Conservation (phyloP, 2,329 filamentous ascomycete genomes). For the Trichoderma aggressivum region DNA sequence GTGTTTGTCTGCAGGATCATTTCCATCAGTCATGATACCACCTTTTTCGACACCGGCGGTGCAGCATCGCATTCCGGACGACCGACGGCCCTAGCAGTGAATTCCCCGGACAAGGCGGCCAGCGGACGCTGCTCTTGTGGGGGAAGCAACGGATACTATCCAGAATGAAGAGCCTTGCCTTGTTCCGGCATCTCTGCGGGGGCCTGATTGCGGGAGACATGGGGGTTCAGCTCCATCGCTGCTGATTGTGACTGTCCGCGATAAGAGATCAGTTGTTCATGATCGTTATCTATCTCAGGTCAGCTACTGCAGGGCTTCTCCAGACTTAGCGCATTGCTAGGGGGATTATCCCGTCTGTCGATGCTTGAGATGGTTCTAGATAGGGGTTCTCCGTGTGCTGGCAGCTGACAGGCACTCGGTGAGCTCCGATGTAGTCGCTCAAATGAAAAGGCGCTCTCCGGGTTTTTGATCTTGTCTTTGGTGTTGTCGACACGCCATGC, state of each 20-base stretch:
- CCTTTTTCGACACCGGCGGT: background rate
- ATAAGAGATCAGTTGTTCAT: background rate
- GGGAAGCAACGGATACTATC: background rate
- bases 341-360: background rate
- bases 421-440: background rate
- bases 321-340: background rate
- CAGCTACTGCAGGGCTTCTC: no score
- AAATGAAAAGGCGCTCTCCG: background rate
- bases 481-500: background rate
- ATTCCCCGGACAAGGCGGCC: background rate
- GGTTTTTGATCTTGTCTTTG: background rate
- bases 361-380: background rate
- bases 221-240: background rate
- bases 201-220: slow-evolving; percentile 4
- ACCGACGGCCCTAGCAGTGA: background rate
- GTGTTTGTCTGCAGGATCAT: background rate
- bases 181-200: slow-evolving; percentile 1
- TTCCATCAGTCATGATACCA: background rate
- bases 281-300: background rate
- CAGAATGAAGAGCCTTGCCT: background rate
- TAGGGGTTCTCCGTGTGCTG: background rate
- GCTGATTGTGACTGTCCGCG: background rate
- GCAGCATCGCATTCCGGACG: background rate
- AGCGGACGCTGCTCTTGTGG: background rate
- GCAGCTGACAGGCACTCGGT: background rate